Percentiles rank a stretch among this genome's conserved stretches.
Evolutionary conservation across 805 yeast species (phyloP).

Genomic region (Teunomyces aglyptinius): DNA sequence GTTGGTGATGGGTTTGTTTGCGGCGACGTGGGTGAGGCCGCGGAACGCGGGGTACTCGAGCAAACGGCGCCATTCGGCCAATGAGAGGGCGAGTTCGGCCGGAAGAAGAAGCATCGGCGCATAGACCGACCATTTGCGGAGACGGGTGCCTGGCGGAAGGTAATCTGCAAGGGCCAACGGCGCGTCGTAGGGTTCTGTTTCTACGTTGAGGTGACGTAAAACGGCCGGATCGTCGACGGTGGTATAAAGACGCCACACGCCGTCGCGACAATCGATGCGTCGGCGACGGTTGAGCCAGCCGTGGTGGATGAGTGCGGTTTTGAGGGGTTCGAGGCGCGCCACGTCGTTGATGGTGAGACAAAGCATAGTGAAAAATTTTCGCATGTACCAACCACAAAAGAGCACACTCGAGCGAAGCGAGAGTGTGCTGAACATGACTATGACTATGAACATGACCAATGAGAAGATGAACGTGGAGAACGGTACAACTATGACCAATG

Average conservation of each 20-base stretch:
- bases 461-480: too few relatives aligned
- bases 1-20: slow-evolving; percentile 63
- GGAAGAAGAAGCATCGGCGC: slow-evolving; percentile 62
- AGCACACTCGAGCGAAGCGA: too few relatives aligned
- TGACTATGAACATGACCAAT: too few relatives aligned
- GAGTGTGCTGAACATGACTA: too few relatives aligned
- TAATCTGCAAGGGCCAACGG: too few relatives aligned
- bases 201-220: too few relatives aligned
- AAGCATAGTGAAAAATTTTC: slow-evolving; percentile 2
- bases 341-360: slow-evolving; percentile 10
- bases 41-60: slow-evolving; percentile 11
- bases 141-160: slow-evolving; percentile 23
- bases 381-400: too few relatives aligned
- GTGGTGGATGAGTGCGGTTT: slow-evolving; percentile 16
- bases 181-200: too few relatives aligned
- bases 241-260: slow-evolving; percentile 14
- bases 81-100: slow-evolving; percentile 28
- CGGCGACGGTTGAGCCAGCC: slow-evolving; percentile 14
- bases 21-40: slow-evolving; percentile 58
- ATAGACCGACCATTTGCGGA: slow-evolving; percentile 60
- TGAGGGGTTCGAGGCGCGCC: slow-evolving; percentile 17
- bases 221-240: background rate
- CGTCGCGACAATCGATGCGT: slow-evolving; percentile 14
- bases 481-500: too few relatives aligned
- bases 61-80: slow-evolving; percentile 14